Percentiles rank a stretch among this genome's conserved stretches.
Evolutionary conservation across 2,329 filamentous ascomycete genomes (phyloP).

Genomic region (Gaeumannomyces sp.): DNA sequence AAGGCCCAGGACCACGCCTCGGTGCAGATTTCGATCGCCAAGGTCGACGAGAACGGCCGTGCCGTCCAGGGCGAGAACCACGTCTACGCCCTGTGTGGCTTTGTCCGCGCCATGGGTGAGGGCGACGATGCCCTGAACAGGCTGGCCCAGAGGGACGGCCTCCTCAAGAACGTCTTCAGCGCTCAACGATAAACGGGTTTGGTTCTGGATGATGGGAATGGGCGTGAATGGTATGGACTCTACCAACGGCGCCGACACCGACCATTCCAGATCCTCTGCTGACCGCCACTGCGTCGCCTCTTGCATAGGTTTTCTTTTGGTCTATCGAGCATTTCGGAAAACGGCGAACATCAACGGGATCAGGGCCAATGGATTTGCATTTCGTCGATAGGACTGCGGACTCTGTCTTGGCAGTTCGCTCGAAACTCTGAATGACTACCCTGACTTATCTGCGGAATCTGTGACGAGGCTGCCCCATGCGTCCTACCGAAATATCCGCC

Average conservation of each 20-base stretch:
- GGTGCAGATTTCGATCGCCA: conserved; percentile 93
- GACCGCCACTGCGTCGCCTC: background rate
- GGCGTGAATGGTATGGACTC: conserved; percentile 1
- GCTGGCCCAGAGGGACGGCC: conserved; percentile 89
- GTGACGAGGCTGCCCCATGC: too few relatives aligned
- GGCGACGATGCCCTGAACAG: conserved; percentile 94
- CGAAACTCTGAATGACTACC: conserved; percentile 9
- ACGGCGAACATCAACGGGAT: conserved; percentile 10
- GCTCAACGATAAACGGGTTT: conserved; percentile 52
- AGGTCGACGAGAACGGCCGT: conserved; percentile 98
- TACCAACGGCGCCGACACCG: background rate
- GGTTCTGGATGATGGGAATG: conserved; percentile 6
- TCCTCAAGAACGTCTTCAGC: conserved; percentile 96
- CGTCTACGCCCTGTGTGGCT: conserved; percentile 94
- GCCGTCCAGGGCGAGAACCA: conserved; percentile 92
- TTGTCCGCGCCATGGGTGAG: conserved; percentile 97
- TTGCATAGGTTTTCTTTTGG: conserved; percentile 9
- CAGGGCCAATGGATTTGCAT: conserved; percentile 10
- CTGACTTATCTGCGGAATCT: background rate
- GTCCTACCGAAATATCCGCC: too few relatives aligned
- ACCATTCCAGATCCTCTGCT: background rate
- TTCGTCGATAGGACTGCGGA: conserved; percentile 10
- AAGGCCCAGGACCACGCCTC: conserved; percentile 99
- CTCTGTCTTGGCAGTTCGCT: conserved; percentile 4
- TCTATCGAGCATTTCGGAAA: conserved; percentile 10